Evolutionary conservation across 129 eudicot genomes (phyloP).

Genomic region (Flaveria trinervia): DNA sequence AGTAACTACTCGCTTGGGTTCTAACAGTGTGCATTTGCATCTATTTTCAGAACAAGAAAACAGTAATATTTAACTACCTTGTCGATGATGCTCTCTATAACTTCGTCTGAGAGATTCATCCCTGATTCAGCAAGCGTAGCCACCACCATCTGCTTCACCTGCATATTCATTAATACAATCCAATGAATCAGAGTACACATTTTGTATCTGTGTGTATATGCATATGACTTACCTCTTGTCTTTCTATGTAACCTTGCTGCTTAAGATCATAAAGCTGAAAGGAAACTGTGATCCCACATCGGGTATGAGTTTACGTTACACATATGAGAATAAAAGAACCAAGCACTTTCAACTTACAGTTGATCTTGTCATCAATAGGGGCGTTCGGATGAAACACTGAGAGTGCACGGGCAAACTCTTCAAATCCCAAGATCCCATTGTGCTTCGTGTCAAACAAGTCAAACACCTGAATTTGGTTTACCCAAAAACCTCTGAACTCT

Average conservation of each 20-base stretch:
- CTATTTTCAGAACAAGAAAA: background rate
- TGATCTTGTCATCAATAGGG: slow-evolving; percentile 84
- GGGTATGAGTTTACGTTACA: background rate
- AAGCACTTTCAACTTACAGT: slow-evolving; percentile 48
- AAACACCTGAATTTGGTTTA: slow-evolving; percentile 53
- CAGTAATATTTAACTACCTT: slow-evolving; percentile 43
- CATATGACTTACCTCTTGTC: slow-evolving; percentile 65
- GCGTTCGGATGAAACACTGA: slow-evolving; percentile 96
- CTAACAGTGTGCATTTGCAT: background rate
- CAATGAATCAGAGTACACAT: background rate
- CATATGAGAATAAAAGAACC: background rate
- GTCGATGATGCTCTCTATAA: slow-evolving; percentile 74
- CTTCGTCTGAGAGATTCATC: slow-evolving; percentile 86
- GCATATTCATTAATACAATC: slow-evolving; percentile 3
- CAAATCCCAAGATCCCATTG: slow-evolving; percentile 82
- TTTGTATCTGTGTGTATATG: background rate
- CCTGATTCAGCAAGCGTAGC: slow-evolving; percentile 90
- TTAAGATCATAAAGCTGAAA: slow-evolving; percentile 90
- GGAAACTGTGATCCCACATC: slow-evolving; percentile 56
- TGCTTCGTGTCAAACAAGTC: slow-evolving; percentile 95
- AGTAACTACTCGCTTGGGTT: background rate
- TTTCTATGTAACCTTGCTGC: slow-evolving; percentile 94
- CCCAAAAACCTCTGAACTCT: slow-evolving; percentile 16
- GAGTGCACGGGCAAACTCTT: slow-evolving; percentile 92
- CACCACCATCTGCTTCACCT: slow-evolving; percentile 96